phyloP scores from a whole-genome alignment of 495 filamentous ascomycete species.

The Geopyxis carbonaria region DNA sequence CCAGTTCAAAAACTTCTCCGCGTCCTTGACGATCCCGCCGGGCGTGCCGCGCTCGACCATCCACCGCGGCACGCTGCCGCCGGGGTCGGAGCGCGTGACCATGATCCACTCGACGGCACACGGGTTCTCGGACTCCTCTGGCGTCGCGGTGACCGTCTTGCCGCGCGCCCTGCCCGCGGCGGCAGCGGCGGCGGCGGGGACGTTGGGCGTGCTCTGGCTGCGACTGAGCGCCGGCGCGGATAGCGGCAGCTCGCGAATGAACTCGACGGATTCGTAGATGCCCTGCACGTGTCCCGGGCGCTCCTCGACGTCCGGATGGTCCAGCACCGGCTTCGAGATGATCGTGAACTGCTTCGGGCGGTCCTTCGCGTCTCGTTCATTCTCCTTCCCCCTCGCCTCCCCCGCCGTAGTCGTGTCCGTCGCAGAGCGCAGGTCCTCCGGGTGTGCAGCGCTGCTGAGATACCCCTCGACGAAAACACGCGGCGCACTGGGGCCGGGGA shows the following conservation, averaged over 20 bases:
- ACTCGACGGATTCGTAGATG: slow-evolving; percentile 78
- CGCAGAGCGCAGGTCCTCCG: slow-evolving; percentile 6
- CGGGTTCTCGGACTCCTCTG: slow-evolving; percentile 27
- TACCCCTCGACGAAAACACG: slow-evolving; percentile 73
- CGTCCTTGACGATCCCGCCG: slow-evolving; percentile 62
- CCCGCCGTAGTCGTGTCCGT: not conserved
- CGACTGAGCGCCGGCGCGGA: not conserved
- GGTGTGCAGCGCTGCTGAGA: slow-evolving; percentile 32
- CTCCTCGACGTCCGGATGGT: slow-evolving; percentile 51
- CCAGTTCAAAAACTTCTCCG: slow-evolving; percentile 76
- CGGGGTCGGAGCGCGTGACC: slow-evolving; percentile 87
- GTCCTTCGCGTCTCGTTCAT: slow-evolving; percentile 9
- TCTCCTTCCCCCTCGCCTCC: slow-evolving; percentile 8
- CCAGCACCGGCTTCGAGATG: slow-evolving; percentile 59
- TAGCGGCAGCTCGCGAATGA: slow-evolving; percentile 62
- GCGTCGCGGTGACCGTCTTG: not conserved
- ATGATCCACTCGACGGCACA: slow-evolving; percentile 88
- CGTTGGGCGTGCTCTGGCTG: not conserved
- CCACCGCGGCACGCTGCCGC: slow-evolving; percentile 79
- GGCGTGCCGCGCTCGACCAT: slow-evolving; percentile 91
- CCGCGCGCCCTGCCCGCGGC: not conserved
- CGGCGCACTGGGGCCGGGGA: slow-evolving; percentile 72
- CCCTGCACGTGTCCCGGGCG: slow-evolving; percentile 61
- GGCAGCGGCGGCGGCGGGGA: slow-evolving; percentile 1
- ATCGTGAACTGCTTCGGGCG: slow-evolving; percentile 57